Evolutionary conservation across 768 basidiomycete species (phyloP), one percentile per base, ranked within the genome.

Genomic region (Cantharellus cinnabarinus): DNA sequence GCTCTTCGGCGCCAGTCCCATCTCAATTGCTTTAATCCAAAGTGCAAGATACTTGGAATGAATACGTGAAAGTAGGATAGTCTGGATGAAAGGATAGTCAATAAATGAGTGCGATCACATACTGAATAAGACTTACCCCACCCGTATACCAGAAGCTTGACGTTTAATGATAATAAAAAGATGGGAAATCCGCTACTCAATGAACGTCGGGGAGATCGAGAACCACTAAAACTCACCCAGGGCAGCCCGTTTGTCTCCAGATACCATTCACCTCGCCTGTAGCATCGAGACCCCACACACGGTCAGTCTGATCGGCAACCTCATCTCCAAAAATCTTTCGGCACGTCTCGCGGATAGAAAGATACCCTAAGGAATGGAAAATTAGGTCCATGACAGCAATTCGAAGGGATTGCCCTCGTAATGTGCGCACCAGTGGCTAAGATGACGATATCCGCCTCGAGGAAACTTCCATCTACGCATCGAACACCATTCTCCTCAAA

Each of bases 231-330:
- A 48, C 44, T 48, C 44, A 40, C 35, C 72, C 74, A 37, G 73
- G 74, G 62, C 74, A 71, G 2, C 75, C 75, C 2, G 71, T 68
- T 3, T 72, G 73, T 5, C 71, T 66, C 59, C 71, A 75, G 56
- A 67, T 63, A 3, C 70, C 71, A 42, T 61, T 63, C 2, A 71
- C 40, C 58, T 75, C 75, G 0, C 72, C 73, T 60, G 75, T 74
- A n/a, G 68, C 67, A 59, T 76, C 72, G 5, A 74, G 41, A 0
- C 73, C 73, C 70, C 71, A 73, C 1, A 73, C 63, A n/a, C 10
- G 64, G 10, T 65, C 62, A 4, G 70, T 70, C 10, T 64, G 59
- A 15, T 67, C 66, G 4, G 72, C 68, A 4, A 68, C 63, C 14
- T 70, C 69, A 40, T 70, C 67, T 3, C 75, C 73, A 41, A 75